Percentiles rank a stretch among this genome's conserved stretches.
Conservation (phyloP, 176 grass and related monocot genomes). For the Eragrostis curvula region DNA sequence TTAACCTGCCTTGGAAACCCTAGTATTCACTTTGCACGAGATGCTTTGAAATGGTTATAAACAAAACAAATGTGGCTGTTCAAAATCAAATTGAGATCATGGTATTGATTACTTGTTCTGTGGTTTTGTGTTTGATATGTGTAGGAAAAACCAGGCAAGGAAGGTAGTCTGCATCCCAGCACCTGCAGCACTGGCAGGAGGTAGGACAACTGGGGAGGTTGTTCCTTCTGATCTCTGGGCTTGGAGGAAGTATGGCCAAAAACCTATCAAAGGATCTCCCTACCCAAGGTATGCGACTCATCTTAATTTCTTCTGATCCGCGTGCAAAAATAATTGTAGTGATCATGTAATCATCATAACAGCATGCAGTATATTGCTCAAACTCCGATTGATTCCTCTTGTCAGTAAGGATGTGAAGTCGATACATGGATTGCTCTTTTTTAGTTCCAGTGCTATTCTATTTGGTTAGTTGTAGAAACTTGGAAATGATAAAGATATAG, state of each 20-base stretch:
- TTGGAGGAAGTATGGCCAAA: slow-evolving; percentile 99
- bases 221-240: slow-evolving; percentile 98
- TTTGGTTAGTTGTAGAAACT: slow-evolving; percentile 41
- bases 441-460: slow-evolving; percentile 3
- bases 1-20: slow-evolving; percentile 27
- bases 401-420: slow-evolving; percentile 28
- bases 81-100: not conserved
- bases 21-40: slow-evolving; percentile 6
- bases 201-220: slow-evolving; percentile 74
- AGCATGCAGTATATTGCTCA: slow-evolving; percentile 38
- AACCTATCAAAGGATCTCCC: slow-evolving; percentile 98
- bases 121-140: slow-evolving; percentile 32
- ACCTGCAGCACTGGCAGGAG: slow-evolving; percentile 53
- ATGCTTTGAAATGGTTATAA: not conserved
- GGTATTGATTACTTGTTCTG: not conserved
- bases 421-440: slow-evolving; percentile 15
- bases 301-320: slow-evolving; percentile 11
- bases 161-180: slow-evolving; percentile 98
- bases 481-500: slow-evolving; percentile 45
- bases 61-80: not conserved
- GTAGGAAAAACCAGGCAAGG: slow-evolving; percentile 91
- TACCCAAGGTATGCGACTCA: slow-evolving; percentile 70
- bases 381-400: slow-evolving; percentile 48
- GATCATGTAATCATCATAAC: slow-evolving; percentile 34
- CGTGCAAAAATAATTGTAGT: slow-evolving; percentile 23